Evolutionary conservation across 2,329 filamentous ascomycete species (phyloP).

Genomic region (Bertia moriformis): DNA sequence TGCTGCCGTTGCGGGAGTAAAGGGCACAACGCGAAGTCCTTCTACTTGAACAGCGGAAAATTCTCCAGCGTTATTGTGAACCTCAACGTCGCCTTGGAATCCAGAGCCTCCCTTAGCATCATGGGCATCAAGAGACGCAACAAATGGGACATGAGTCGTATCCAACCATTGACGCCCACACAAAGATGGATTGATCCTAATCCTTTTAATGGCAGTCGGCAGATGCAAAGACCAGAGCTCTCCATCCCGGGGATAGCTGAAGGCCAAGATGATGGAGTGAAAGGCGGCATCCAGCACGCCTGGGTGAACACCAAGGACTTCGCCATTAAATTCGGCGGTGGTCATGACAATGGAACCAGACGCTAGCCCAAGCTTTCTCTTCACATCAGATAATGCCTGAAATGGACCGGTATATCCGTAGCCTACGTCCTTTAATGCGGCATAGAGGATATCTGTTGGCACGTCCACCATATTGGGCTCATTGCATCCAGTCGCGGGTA

Average conservation of each 20-base stretch:
- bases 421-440: slow-evolving; percentile 3
- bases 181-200: slow-evolving; percentile 9
- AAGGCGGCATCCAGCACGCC: slow-evolving; percentile 13
- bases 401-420: slow-evolving; percentile 4
- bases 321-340: too few relatives aligned
- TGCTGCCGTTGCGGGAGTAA: background rate
- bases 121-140: background rate
- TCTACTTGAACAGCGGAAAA: background rate
- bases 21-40: background rate
- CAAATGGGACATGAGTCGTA: background rate
- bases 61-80: background rate
- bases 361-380: slow-evolving; percentile 1
- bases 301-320: slow-evolving; percentile 11
- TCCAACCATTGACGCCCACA: too few relatives aligned
- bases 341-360: too few relatives aligned
- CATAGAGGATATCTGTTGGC: too few relatives aligned
- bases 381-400: background rate
- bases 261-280: slow-evolving; percentile 13
- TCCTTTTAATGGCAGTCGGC: slow-evolving; percentile 5
- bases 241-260: slow-evolving; percentile 12
- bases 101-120: too few relatives aligned
- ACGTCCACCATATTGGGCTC: too few relatives aligned
- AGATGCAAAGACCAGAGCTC: slow-evolving; percentile 11
- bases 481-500: too few relatives aligned
- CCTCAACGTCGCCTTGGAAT: background rate